Percentiles rank a stretch among this genome's conserved stretches.
These are phyloP conservation scores for Neurospora sp. DNA, from an alignment of 495 filamentous ascomycete genomes.

Conservation along the genomic window DNA sequence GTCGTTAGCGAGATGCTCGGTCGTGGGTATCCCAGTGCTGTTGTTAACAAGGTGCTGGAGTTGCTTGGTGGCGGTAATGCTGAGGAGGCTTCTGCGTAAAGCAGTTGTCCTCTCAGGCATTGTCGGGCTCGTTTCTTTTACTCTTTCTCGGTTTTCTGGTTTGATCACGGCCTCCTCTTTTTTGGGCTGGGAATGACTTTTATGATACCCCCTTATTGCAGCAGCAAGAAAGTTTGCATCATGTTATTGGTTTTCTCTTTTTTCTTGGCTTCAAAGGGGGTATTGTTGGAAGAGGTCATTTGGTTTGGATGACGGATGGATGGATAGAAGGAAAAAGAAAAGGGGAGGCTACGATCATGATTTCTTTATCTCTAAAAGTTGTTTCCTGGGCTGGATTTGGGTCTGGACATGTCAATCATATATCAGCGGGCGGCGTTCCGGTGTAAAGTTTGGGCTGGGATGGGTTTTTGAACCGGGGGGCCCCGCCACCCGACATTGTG, in stretches of 20 bases:
- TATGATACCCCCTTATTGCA: background rate
- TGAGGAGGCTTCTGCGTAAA: constrained; percentile 8
- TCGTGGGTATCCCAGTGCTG: constrained; percentile 82
- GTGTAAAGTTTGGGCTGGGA: background rate
- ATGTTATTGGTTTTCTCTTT: background rate
- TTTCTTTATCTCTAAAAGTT: background rate
- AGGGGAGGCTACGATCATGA: background rate
- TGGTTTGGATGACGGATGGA: background rate
- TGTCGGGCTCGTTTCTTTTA: background rate
- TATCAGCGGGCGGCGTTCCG: background rate
- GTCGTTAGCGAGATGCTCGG: constrained; percentile 87
- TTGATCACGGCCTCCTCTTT: constrained; percentile 3
- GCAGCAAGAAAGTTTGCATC: constrained; percentile 2
- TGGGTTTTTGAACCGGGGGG: background rate
- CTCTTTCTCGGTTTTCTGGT: background rate
- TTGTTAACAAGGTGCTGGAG: constrained; percentile 84
- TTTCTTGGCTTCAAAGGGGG: background rate
- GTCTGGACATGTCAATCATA: background rate
- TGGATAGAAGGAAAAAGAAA: background rate
- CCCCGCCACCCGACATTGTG: background rate
- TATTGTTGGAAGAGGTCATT: background rate
- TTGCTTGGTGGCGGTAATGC: constrained; percentile 58
- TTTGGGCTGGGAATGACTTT: background rate
- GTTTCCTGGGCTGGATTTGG: background rate
- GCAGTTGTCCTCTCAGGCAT: background rate